Base-by-base conservation (phyloP, 176 grass and related monocot species). In the Eremochloa ophiuroides region DNA sequence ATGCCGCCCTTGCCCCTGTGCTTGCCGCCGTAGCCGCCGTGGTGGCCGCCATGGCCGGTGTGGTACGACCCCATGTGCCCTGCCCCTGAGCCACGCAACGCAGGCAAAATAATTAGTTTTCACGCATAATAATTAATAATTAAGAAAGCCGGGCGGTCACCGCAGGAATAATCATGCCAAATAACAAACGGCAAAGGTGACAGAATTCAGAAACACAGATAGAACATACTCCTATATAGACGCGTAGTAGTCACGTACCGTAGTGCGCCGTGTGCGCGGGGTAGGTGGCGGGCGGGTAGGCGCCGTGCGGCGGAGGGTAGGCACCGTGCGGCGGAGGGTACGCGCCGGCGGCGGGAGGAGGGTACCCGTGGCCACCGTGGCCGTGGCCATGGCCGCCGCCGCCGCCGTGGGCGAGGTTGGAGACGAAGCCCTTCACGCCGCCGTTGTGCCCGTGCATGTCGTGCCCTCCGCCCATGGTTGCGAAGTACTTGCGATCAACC, bases 401-500 rank as follows among this genome's bases (percentile, higher is more conserved):
- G 5, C 70, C 62, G 69, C 87, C 87, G 68, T 44, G 15, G 23
- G 70, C 51, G 39, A 89, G 62, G 76, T 61, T 75, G 50, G 87
- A 89, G 2, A 80, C 82, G 50, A 55, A 43, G 10, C 87, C 82
- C 70, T 89, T 89, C 41, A 81, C 82, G 76, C 82, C 77, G 77
- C 87, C 76, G 76, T 29, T 70, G 31, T 84, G 68, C 8, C 74
- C 74, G 75, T 78, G 58, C 87, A 80, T 69, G 67, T 88, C 69
- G 81, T 88, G 81, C 17, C 76, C 87, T 31, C 87, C 87, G 42
- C 50, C 87, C 82, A 88, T 84, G n/a, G n/a, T n/a, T n/a, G n/a
- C n/a, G n/a, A n/a, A n/a, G n/a, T n/a, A n/a, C n/a, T n/a, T n/a
- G n/a, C n/a, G n/a, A n/a, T n/a, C n/a, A n/a, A n/a, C n/a, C n/a